Base-by-base conservation (phyloP, 805 yeast species). In the Starmerella gropengiesseri region DNA sequence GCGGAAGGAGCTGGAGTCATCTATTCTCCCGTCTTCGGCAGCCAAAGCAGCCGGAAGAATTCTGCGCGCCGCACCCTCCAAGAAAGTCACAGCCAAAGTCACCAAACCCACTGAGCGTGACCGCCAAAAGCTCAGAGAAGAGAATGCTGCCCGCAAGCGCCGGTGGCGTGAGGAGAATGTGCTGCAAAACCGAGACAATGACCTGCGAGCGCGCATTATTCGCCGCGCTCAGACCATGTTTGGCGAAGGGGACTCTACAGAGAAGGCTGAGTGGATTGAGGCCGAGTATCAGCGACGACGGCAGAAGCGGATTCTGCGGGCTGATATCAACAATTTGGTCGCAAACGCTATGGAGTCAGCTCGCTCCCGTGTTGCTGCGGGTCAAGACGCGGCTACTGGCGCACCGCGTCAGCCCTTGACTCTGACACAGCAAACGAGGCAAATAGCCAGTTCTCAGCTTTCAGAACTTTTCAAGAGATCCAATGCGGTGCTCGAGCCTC, bases 161-260 rank as follows among this genome's bases (percentile, higher is more conserved):
- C 72, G 74, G 51, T 84, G 94, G 94, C 69, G 94, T 55, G 87
- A 77, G 50, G 77, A 74, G 21, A 85, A 89, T 56, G 71, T 74
- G 7, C 79, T 79, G 46, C 69, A 91, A 50, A 87, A 87, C 60
- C 79, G 83, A 63, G 95, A 86, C 59, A 80, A 84, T 54, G 97
- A 89, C 57, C 65, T 89, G 42, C 69, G 94, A 40, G 75, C 82
- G 0, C 67, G 97, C 43, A 78, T 89, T 17, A 70, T 73, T 49
- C 79, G 78, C 50, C 67, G 91, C 31, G 95, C 96, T 0, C 66
- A 64, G 29, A 63, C 61, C 16, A 62, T 79, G 51, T 86, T 75
- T 62, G 91, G 94, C 1, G 71, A 67, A 8, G 67, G 62, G 0
- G 76, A 74, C 6, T 62, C 78, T 9, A 75, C 70, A 34, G 72